These are phyloP conservation scores for Septoria petroselini DNA, from an alignment of 2,329 filamentous ascomycete genomes.

Conservation along the genomic window DNA sequence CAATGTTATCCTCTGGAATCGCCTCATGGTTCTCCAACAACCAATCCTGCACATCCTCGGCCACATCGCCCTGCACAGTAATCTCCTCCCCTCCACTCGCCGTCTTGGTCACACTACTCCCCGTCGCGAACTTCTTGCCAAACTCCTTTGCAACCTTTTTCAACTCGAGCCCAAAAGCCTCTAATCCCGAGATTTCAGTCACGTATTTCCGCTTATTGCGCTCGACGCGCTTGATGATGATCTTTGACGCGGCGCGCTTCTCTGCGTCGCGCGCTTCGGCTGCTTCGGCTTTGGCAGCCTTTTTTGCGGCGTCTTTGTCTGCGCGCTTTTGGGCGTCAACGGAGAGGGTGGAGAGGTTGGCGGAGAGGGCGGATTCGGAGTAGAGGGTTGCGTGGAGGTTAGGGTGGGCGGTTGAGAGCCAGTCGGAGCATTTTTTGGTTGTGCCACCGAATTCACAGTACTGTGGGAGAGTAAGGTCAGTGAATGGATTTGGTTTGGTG, in stretches of 20 bases:
- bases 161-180: slow-evolving; percentile 84
- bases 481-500: too few species aligned
- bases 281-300: slow-evolving; percentile 88
- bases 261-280: slow-evolving; percentile 80
- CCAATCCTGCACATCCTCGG: slow-evolving; percentile 90
- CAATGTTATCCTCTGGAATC: slow-evolving; percentile 92
- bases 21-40: slow-evolving; percentile 82
- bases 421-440: slow-evolving; percentile 94
- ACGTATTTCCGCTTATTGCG: slow-evolving; percentile 97
- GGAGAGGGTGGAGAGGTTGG: slow-evolving; percentile 79
- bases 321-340: slow-evolving; percentile 91
- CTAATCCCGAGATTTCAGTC: slow-evolving; percentile 84
- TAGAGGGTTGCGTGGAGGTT: slow-evolving; percentile 76
- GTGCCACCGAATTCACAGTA: slow-evolving; percentile 99
- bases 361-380: slow-evolving; percentile 71
- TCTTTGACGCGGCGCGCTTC: slow-evolving; percentile 74
- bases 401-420: slow-evolving; percentile 74
- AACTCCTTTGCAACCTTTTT: slow-evolving; percentile 82
- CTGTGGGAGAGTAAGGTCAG: slow-evolving; percentile 47
- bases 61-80: slow-evolving; percentile 94
- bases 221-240: slow-evolving; percentile 95
- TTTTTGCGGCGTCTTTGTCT: slow-evolving; percentile 94
- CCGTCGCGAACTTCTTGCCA: slow-evolving; percentile 97
- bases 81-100: slow-evolving; percentile 80
- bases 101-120: slow-evolving; percentile 85